phyloP scores from a whole-genome alignment of 2,329 filamentous ascomycete genomes.

The Neoarthrinium moseri region DNA sequence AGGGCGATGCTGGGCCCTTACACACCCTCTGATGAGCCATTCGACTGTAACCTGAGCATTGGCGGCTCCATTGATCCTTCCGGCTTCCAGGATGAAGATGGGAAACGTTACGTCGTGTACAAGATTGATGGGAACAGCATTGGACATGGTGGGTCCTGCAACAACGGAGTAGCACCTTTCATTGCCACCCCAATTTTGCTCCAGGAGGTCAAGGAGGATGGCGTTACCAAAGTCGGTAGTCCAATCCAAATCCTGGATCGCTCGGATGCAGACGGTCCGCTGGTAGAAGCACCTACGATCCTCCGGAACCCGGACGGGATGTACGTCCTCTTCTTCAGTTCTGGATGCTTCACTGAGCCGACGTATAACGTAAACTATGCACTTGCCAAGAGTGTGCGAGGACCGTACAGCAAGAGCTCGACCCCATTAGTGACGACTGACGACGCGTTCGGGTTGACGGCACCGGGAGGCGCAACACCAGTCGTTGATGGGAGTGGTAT shows the following conservation, averaged over 20 bases:
- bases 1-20: slow-evolving; percentile 51
- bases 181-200: slow-evolving; percentile 55
- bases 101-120: slow-evolving; percentile 59
- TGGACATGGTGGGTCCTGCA: slow-evolving; percentile 40
- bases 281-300: slow-evolving; percentile 62
- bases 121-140: slow-evolving; percentile 65
- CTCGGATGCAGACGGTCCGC: slow-evolving; percentile 44
- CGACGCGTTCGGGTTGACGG: slow-evolving; percentile 32
- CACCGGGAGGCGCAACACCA: slow-evolving; percentile 40
- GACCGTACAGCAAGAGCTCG: slow-evolving; percentile 34
- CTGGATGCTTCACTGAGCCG: slow-evolving; percentile 54
- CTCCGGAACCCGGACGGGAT: slow-evolving; percentile 42
- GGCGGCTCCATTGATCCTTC: slow-evolving; percentile 65
- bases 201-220: slow-evolving; percentile 50
- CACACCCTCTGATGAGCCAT: slow-evolving; percentile 40
- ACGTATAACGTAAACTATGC: slow-evolving; percentile 62
- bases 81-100: slow-evolving; percentile 55
- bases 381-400: slow-evolving; percentile 36
- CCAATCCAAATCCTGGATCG: slow-evolving; percentile 47
- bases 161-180: slow-evolving; percentile 39
- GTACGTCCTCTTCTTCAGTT: slow-evolving; percentile 63
- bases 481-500: slow-evolving; percentile 25
- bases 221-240: slow-evolving; percentile 50
- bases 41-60: slow-evolving; percentile 49
- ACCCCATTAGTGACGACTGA: slow-evolving; percentile 34